Conservation (phyloP, 1,139 yeast species). For the Spencermartinsiella ligniputridi region DNA sequence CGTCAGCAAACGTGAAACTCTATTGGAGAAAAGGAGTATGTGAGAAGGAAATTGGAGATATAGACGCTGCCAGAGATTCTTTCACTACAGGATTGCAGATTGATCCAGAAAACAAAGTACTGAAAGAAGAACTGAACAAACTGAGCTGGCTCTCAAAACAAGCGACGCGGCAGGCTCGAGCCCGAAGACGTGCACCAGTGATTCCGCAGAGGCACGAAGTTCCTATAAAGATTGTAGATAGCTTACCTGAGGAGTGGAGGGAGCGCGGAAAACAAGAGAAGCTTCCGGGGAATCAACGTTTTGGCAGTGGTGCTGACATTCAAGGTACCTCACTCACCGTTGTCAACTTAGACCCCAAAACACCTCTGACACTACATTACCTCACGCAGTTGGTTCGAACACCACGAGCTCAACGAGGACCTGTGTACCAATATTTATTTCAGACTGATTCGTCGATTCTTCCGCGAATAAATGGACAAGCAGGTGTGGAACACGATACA, state of each 20-base stretch:
- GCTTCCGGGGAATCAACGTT: no score
- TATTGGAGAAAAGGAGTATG: slow-evolving; percentile 56
- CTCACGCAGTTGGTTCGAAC: not conserved
- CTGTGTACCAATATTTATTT: not conserved
- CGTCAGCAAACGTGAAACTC: slow-evolving; percentile 40
- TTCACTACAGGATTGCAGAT: slow-evolving; percentile 42
- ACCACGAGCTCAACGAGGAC: not conserved
- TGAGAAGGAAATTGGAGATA: slow-evolving; percentile 35
- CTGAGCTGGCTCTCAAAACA: slow-evolving; percentile 8
- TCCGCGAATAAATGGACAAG: not conserved
- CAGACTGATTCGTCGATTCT: not conserved
- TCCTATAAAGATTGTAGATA: slow-evolving; percentile 13
- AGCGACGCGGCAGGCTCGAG: not conserved
- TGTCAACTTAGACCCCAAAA: not conserved
- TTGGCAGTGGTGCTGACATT: not conserved
- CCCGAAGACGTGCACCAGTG: not conserved
- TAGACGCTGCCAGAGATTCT: slow-evolving; percentile 35
- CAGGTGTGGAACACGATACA: not conserved
- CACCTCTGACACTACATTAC: not conserved
- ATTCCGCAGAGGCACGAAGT: slow-evolving; percentile 2
- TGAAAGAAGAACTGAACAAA: slow-evolving; percentile 20
- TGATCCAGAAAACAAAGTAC: slow-evolving; percentile 43
- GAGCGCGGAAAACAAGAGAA: not conserved
- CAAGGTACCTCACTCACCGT: not conserved
- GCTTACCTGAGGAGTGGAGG: slow-evolving; percentile 12